Evolutionary conservation across 1,284 basidiomycete genomes (phyloP), one percentile per base, ranked within the genome.

Genomic region (Ceratobasidium sp.): DNA sequence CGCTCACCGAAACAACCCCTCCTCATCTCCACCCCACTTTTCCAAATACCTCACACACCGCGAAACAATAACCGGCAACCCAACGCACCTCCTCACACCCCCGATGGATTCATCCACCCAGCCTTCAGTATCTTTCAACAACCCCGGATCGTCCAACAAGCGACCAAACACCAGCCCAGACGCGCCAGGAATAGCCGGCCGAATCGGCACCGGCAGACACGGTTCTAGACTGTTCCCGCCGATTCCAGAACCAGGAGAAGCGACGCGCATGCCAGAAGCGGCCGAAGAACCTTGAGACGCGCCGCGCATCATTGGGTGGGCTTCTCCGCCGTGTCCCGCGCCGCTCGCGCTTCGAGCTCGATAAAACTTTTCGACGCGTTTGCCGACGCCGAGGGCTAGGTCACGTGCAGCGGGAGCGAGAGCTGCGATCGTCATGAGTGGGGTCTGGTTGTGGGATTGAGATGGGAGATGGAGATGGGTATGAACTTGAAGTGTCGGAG

Each of bases 21-120:
- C 94, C 84, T 96, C 95, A 82, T 93, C 90, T 18, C 94, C 84
- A 64, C 94, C 95, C 93, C 94, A 95, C 39, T 89, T 86, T 82
- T 93, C 85, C 78, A 96, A 84, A 86, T 96, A 95, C 83, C 95
- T 92, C 5, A 93, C 90, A 84, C 94, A 95, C 73, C 95, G 87
- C 66, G 92, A 90, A 26, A 94, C 91, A 58, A 96, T 86, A 0
- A 92, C 93, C 63, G 94, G 93, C 66, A 96, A 78, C 76, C 80
- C 76, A 18, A 77, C 53, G 26, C 80, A 80, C 46, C 77, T 58
- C 63, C 61, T 60, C n/a, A 68, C 44, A 60, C 78, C 78, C 12
- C 58, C 66, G 18, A 66, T 33, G 39, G 15, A n/a, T 46, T 68
- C 69, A 42, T 71, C 82, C 81, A 86, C 84, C 66, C 93, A 88